Conservation (phyloP, 352 stramenopile species). For the Globisporangium perplexum region DNA sequence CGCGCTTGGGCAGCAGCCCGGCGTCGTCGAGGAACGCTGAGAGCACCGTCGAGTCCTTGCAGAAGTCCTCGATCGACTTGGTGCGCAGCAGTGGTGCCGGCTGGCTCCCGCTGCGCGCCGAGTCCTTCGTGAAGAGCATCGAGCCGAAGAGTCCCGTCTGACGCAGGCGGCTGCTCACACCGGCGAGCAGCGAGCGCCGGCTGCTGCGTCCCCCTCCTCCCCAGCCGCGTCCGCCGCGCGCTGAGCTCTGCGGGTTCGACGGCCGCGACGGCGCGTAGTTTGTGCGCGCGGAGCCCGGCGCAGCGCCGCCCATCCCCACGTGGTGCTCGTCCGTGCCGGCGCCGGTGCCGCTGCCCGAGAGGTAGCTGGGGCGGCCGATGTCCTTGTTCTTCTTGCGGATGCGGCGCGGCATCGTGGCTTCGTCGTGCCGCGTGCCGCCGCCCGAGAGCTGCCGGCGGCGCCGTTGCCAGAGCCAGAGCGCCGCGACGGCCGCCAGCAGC, state of each 20-base stretch:
- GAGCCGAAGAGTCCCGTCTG: slow-evolving; percentile 11
- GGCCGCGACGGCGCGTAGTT: neutral
- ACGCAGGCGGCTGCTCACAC: slow-evolving; percentile 9
- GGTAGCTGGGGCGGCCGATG: slow-evolving; percentile 10
- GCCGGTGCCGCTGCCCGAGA: slow-evolving; percentile 3
- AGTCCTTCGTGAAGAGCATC: slow-evolving; percentile 1
- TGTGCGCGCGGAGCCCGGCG: neutral
- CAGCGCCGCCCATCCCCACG: neutral
- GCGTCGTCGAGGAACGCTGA: slow-evolving; percentile 47
- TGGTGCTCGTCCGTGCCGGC: neutral
- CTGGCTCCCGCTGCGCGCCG: neutral
- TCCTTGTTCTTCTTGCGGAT: slow-evolving; percentile 16
- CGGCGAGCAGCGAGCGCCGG: slow-evolving; percentile 4
- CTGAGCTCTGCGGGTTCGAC: neutral
- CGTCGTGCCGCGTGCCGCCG: slow-evolving; percentile 2
- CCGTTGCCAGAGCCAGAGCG: slow-evolving; percentile 13
- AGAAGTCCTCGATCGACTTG: slow-evolving; percentile 55
- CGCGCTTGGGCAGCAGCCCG: slow-evolving; percentile 37
- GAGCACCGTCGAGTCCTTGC: slow-evolving; percentile 50
- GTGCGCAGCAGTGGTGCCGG: slow-evolving; percentile 13
- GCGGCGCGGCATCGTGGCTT: slow-evolving; percentile 9
- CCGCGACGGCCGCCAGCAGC: slow-evolving; percentile 2
- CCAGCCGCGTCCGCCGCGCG: neutral
- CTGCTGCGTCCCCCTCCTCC: too few species aligned
- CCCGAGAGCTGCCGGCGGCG: neutral